These are phyloP conservation scores for Umbelopsis ramanniana DNA, from an alignment of 192 early-diverging fungal species.

Conservation along the genomic window DNA sequence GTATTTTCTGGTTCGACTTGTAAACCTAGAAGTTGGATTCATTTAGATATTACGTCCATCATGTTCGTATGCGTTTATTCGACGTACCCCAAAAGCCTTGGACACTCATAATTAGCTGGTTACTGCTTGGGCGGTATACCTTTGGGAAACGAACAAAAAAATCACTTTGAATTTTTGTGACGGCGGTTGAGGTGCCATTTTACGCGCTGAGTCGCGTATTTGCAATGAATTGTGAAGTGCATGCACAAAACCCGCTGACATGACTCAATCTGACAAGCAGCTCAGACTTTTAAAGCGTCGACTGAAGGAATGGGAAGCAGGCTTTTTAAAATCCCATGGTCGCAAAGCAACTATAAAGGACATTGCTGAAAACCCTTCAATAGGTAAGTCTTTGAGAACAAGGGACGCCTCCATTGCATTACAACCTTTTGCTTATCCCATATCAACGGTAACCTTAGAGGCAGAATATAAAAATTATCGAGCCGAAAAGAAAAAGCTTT, in stretches of 20 bases:
- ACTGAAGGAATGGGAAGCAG: conserved; percentile 12
- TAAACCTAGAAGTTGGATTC: conserved; percentile 43
- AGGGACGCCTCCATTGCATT: neutral
- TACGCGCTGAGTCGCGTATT: neutral
- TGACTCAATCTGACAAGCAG: neutral
- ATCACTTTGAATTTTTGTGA: conserved; percentile 11
- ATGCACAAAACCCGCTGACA: neutral
- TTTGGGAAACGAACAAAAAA: neutral
- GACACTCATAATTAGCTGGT: conserved; percentile 2
- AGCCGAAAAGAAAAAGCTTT: neutral
- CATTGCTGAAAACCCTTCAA: neutral
- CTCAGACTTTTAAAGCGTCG: neutral
- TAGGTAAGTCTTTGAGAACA: neutral
- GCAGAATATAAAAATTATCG: conserved; percentile 3
- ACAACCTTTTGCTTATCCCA: neutral
- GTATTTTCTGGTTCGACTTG: conserved; percentile 73
- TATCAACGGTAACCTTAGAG: neutral
- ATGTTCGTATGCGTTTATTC: neutral
- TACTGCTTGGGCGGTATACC: no score
- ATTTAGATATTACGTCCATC: neutral
- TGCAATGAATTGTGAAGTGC: neutral
- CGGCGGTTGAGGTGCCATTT: neutral
- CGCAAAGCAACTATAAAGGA: conserved; percentile 11
- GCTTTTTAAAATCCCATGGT: neutral
- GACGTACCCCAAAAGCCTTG: conserved; percentile 20